These are phyloP conservation scores for Boletellus dicymbophilus DNA, from an alignment of 1,284 basidiomycete species.

Conservation along the genomic window DNA sequence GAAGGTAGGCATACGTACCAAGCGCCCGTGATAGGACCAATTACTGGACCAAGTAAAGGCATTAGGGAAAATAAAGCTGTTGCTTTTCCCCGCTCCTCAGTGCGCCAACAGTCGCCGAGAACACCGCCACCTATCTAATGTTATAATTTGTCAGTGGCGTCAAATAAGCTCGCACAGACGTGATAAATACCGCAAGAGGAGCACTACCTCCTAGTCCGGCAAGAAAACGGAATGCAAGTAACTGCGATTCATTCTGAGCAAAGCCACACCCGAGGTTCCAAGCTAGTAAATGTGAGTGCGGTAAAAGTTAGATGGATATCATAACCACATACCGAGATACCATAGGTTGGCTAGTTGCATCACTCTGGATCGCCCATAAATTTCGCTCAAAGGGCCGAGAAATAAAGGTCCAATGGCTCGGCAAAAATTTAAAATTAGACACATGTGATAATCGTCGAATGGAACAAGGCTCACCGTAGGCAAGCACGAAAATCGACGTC, in stretches of 20 bases:
- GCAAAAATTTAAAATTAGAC: constrained; percentile 25
- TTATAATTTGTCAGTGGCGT: background rate
- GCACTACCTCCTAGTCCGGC: constrained; percentile 67
- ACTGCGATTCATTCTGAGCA: constrained; percentile 54
- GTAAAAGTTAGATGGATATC: constrained; percentile 8
- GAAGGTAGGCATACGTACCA: constrained; percentile 41
- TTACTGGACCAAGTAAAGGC: constrained; percentile 53
- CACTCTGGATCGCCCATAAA: constrained; percentile 48
- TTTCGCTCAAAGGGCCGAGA: constrained; percentile 59
- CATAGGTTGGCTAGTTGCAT: constrained; percentile 57
- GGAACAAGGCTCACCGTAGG: constrained; percentile 48
- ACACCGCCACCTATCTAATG: constrained; percentile 67
- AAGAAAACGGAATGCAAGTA: constrained; percentile 67
- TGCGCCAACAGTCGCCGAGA: constrained; percentile 66
- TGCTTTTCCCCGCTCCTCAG: constrained; percentile 69
- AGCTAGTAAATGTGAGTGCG: constrained; percentile 32
- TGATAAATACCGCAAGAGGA: constrained; percentile 50
- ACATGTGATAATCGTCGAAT: background rate
- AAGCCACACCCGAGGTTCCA: constrained; percentile 74
- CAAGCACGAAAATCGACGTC: constrained; percentile 69
- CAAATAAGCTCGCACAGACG: background rate
- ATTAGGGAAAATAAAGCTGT: constrained; percentile 72
- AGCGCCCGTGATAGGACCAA: constrained; percentile 65
- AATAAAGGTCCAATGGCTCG: constrained; percentile 51
- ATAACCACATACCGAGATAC: constrained; percentile 48